Percentiles rank a stretch among this genome's conserved stretches.
phyloP scores from a whole-genome alignment of 225 moss, liverwort and hornwort genomes.

The Bryoerythrophyllum caledonicum region DNA sequence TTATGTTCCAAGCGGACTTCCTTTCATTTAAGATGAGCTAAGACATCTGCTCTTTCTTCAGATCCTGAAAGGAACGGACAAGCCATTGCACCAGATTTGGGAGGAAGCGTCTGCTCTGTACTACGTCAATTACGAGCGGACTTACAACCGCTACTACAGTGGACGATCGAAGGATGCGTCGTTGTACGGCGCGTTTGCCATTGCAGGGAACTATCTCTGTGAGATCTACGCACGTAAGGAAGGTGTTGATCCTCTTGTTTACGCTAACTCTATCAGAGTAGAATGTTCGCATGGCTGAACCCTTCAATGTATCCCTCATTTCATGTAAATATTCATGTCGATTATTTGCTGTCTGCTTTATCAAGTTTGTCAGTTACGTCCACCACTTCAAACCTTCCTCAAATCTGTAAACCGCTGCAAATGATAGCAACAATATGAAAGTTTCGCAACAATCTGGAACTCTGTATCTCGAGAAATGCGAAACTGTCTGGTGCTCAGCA shows the following conservation, averaged over 20 bases:
- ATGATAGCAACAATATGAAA: too few relatives aligned
- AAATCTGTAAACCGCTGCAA: not conserved
- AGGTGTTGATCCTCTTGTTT: slow-evolving; percentile 20
- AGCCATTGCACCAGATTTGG: slow-evolving; percentile 34
- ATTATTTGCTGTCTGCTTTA: not conserved
- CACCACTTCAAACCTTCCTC: not conserved
- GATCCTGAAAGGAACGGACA: slow-evolving; percentile 27
- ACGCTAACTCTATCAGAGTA: slow-evolving; percentile 6
- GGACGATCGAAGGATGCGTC: slow-evolving; percentile 16
- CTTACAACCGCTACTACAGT: not conserved
- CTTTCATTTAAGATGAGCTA: not conserved
- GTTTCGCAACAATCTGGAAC: too few relatives aligned
- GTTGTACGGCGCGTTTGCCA: slow-evolving; percentile 21
- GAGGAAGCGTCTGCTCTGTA: slow-evolving; percentile 44
- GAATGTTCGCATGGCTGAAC: slow-evolving; percentile 1
- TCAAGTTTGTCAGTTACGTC: not conserved
- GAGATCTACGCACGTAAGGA: slow-evolving; percentile 41
- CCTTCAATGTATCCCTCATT: not conserved
- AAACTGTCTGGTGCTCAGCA: not conserved
- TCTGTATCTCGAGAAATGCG: not conserved
- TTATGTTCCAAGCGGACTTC: not conserved
- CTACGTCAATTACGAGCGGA: slow-evolving; percentile 31
- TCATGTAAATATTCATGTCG: not conserved
- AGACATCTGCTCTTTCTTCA: not conserved
- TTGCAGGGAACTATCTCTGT: slow-evolving; percentile 28